Evolutionary conservation across 306 rosid genomes (phyloP).

Genomic region (Castanea sativa): DNA sequence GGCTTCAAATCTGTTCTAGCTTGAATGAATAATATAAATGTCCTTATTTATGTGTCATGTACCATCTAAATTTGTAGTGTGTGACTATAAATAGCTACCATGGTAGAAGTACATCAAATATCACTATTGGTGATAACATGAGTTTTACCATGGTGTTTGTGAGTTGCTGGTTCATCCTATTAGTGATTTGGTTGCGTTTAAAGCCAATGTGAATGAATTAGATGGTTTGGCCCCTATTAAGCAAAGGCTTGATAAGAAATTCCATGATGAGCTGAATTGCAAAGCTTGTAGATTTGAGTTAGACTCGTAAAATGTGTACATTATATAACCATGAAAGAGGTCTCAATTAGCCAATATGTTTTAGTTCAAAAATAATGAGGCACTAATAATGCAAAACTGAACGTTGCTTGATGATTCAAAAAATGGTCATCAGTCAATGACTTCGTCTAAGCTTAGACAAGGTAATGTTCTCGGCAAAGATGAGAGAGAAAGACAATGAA

Average conservation of each 20-base stretch:
- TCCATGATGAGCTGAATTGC: background rate
- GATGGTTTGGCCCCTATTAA: background rate
- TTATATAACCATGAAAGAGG: too few relatives aligned
- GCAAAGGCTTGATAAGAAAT: background rate
- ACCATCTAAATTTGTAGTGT: background rate
- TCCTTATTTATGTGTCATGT: background rate
- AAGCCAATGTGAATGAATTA: background rate
- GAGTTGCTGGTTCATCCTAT: background rate
- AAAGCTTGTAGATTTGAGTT: background rate
- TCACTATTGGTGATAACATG: background rate
- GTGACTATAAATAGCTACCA: background rate
- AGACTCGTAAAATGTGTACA: too few relatives aligned
- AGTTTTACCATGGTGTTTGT: background rate
- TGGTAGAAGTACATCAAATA: background rate
- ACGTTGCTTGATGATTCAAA: background rate
- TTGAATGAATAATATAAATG: background rate
- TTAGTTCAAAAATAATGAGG: background rate
- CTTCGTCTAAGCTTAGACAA: too few relatives aligned
- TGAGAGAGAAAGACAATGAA: too few relatives aligned
- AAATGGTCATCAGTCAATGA: too few relatives aligned
- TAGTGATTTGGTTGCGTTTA: background rate
- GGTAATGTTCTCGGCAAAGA: too few relatives aligned
- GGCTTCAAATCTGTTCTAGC: too few relatives aligned
- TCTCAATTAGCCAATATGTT: background rate
- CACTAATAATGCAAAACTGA: background rate